Evolutionary conservation across 2,329 filamentous ascomycete genomes (phyloP), one percentile per base, ranked within the genome.

Genomic region (Malbranchea zuffiana): DNA sequence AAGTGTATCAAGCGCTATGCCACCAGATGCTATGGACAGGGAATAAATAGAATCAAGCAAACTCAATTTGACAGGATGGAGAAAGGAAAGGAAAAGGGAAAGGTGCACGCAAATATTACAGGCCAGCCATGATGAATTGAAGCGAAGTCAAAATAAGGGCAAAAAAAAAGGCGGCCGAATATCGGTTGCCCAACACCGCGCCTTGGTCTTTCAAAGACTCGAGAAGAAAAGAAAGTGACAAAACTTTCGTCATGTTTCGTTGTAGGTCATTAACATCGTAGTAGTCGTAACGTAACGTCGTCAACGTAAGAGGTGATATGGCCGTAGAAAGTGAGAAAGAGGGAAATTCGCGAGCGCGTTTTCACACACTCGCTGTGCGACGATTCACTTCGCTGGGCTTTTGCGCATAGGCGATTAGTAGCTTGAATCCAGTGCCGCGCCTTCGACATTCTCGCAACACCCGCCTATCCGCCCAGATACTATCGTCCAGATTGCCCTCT

Each of bases 371-470:
- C 30, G 62, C 61, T 1, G 63, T 66, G 42, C 63, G 53, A 39
- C 62, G 53, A 36, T 55, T 60, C 26, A 51, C 46, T 42, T 63
- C 59, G 35, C 60, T 63, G 4, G 86, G 86, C 43, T 88, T 84
- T 52, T 88, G 81, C 11, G 86, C 87, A 55, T 93, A 85, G 48
- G 86, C 92, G 41, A 96, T 87, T 57, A 92, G 76, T 50, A 96
- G 69, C 57, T 88, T 86, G 58, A 96, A 79, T 44, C 82, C 92
- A 1, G 87, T 92, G 10, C 82, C 79, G 55, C 82, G 78, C 56
- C 81, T 78, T 60, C 92, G 82, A 52, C 87, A 95, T 62, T 98
- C 90, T 11, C 74, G 67, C 31, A 96, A 65, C 18, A 96, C 62
- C 6, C 71, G 70, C 38, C 71, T 74, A 53, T 95, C 82, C 31